Evolutionary conservation across 257 asterid species (phyloP).

Genomic region (Jaltomata sinuosa): DNA sequence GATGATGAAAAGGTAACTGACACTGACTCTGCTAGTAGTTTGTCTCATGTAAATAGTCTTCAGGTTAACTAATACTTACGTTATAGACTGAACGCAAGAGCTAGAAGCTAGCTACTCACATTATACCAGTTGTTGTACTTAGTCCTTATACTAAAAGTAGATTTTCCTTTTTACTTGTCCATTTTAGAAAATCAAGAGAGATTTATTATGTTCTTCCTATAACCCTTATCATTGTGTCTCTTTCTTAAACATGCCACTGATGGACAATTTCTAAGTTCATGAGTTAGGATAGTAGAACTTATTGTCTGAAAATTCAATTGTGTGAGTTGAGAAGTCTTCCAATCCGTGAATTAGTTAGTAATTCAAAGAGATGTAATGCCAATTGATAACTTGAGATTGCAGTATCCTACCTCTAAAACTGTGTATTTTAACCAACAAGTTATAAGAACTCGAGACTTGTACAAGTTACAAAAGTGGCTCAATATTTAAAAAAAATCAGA

Average conservation of each 20-base stretch:
- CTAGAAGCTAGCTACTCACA: too few relatives aligned
- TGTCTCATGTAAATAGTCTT: background rate
- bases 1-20: constrained; percentile 85
- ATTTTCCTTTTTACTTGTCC: too few relatives aligned
- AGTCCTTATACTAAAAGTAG: too few relatives aligned
- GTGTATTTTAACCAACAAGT: background rate
- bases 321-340: background rate
- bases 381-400: background rate
- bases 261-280: background rate
- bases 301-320: background rate
- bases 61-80: background rate
- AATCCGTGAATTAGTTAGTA: background rate
- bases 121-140: background rate
- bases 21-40: too few relatives aligned
- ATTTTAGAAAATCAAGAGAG: too few relatives aligned
- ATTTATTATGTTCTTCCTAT: too few relatives aligned
- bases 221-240: too few relatives aligned
- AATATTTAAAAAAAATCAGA: background rate
- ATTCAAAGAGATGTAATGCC: background rate
- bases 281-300: background rate
- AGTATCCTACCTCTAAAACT: background rate
- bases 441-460: background rate
- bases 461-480: background rate
- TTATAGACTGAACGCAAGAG: background rate
- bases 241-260: background rate